Conservation (phyloP, 2,329 filamentous ascomycete species). For the Exophiala sp. region DNA sequence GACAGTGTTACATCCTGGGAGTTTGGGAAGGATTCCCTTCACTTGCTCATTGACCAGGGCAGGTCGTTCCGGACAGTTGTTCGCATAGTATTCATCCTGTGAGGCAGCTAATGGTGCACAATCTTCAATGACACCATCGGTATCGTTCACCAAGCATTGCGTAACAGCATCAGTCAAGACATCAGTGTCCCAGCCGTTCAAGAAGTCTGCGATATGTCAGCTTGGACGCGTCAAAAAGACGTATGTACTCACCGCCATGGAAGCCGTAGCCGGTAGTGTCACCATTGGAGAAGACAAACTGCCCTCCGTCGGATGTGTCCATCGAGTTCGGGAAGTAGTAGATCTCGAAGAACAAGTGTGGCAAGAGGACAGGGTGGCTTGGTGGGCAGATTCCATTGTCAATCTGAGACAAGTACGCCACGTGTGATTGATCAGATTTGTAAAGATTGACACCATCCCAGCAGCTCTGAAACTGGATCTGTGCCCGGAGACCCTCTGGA, state of each 20-base stretch:
- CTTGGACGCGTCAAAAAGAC: constrained; percentile 41
- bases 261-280: constrained; percentile 73
- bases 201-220: constrained; percentile 59
- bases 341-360: constrained; percentile 76
- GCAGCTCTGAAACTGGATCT: constrained; percentile 84
- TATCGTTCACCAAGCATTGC: constrained; percentile 57
- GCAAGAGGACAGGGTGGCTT: constrained; percentile 63
- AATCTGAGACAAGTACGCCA: constrained; percentile 74
- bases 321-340: constrained; percentile 43
- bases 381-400: constrained; percentile 72
- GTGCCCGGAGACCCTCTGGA: constrained; percentile 70
- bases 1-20: constrained; percentile 27
- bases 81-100: constrained; percentile 3
- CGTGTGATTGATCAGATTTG: constrained; percentile 58
- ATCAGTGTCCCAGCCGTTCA: constrained; percentile 68
- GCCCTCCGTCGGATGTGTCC: constrained; percentile 52
- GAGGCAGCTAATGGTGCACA: constrained; percentile 14
- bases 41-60: constrained; percentile 32
- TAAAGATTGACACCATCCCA: constrained; percentile 70
- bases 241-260: constrained; percentile 62
- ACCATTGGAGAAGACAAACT: constrained; percentile 73
- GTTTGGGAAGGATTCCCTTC: constrained; percentile 13
- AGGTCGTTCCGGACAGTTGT: constrained; percentile 16
- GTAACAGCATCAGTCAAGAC: constrained; percentile 69
- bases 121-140: constrained; percentile 2